These are phyloP conservation scores for Waltiozyma solani DNA, from an alignment of 1,139 yeast species.

Conservation along the genomic window DNA sequence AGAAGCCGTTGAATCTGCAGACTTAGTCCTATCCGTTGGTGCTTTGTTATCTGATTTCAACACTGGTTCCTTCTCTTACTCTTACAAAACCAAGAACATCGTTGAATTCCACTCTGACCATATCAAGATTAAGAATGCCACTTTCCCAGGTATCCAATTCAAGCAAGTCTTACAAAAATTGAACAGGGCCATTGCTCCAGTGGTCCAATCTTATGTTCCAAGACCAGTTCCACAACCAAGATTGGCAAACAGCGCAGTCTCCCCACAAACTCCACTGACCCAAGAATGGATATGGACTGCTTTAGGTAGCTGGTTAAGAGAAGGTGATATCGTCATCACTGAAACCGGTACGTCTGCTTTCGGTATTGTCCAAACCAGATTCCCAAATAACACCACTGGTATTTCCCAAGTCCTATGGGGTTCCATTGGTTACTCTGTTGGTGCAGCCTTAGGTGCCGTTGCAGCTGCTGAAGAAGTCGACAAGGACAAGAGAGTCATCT, in stretches of 20 bases:
- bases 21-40: slow-evolving; percentile 70
- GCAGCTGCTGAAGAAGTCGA: too few relatives aligned
- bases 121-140: too few relatives aligned
- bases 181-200: slow-evolving; percentile 44
- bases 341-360: too few relatives aligned
- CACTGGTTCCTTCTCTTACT: slow-evolving; percentile 82
- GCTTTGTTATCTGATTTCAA: slow-evolving; percentile 79
- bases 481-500: too few relatives aligned
- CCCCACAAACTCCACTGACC: slow-evolving; percentile 34
- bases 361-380: too few relatives aligned
- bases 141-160: too few relatives aligned
- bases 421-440: too few relatives aligned
- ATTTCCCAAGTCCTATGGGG: too few relatives aligned
- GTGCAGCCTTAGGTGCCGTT: too few relatives aligned
- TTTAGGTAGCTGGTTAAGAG: slow-evolving; percentile 61
- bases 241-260: slow-evolving; percentile 24
- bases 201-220: slow-evolving; percentile 31
- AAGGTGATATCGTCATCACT: slow-evolving; percentile 72
- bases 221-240: slow-evolving; percentile 36
- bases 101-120: too few relatives aligned
- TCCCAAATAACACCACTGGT: too few relatives aligned
- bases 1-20: slow-evolving; percentile 67
- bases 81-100: slow-evolving; percentile 73
- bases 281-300: slow-evolving; percentile 83
- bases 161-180: too few relatives aligned